phyloP scores from a whole-genome alignment of 1,284 basidiomycete species.

The Mycena sp. region DNA sequence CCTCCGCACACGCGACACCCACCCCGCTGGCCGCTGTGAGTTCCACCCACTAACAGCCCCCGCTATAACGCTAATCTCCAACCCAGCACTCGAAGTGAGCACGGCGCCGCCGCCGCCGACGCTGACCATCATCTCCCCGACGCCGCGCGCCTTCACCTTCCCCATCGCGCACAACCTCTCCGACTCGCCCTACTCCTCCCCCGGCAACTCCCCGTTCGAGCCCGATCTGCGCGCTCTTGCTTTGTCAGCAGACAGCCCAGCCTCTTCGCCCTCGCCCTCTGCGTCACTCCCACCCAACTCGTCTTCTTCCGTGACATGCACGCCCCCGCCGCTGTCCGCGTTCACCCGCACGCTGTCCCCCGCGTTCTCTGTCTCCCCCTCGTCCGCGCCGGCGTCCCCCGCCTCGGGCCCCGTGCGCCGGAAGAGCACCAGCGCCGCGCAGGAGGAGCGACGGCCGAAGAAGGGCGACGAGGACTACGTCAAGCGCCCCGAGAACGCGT shows the following conservation, averaged over 20 bases:
- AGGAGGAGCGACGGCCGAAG: conserved; percentile 63
- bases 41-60: conserved; percentile 34
- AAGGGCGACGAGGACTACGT: conserved; percentile 84
- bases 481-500: conserved; percentile 83
- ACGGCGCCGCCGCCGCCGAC: conserved; percentile 63
- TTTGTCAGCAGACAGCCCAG: not conserved
- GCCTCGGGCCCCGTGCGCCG: not conserved
- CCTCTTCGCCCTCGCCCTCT: not conserved
- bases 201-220: conserved; percentile 74
- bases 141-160: conserved; percentile 73
- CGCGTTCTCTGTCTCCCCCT: not conserved
- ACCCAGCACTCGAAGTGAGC: conserved; percentile 75
- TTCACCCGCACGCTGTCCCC: conserved; percentile 22
- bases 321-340: conserved; percentile 14
- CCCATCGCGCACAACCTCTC: conserved; percentile 59
- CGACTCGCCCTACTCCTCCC: conserved; percentile 73
- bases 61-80: too few species aligned
- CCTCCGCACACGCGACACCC: conserved; percentile 77
- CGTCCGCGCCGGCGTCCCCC: not conserved
- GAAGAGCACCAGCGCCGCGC: not conserved
- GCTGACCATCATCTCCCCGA: conserved; percentile 74
- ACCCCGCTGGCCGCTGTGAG: conserved; percentile 61
- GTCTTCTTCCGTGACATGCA: not conserved
- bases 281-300: not conserved
- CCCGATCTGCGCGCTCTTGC: conserved; percentile 54